Base-by-base conservation (phyloP, 2,329 filamentous ascomycete genomes). In the Fusarium dimerum region DNA sequence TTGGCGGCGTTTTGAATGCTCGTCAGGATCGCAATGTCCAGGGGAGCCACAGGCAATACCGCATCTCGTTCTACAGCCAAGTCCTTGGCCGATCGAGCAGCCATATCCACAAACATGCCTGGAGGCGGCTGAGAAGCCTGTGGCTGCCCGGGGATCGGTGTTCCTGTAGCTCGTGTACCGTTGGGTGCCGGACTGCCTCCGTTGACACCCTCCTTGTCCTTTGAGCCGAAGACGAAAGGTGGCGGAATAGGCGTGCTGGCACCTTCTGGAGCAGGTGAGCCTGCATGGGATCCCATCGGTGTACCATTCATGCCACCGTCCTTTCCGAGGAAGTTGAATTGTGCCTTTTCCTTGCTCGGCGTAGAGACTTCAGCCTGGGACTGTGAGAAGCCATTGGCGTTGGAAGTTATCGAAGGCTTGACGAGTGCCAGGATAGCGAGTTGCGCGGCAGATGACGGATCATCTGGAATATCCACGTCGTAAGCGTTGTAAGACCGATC, bases 401-500 rank as follows among this genome's bases (percentile, higher is more conserved):
- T 68, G 15, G 78, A 66, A 18, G 73, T 73, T 38, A 86, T 73
- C 0, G 83, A 84, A 1, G 84, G 84, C 63, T 85, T 83, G 55
- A 85, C 81, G 32, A 80, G 73, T 0, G 79, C 78, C 26, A 87
- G 69, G 38, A 87, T 81, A 18, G 78, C 87, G 9, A 90, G 77
- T 72, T 99, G 94, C 5, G 94, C 93, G 9, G 86, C 80, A 0
- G 94, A 96, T 2, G 86, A 77, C 1, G 94, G 94, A 67, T 99
- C 94, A 68, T 97, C 96, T 1, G 92, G 90, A 12, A 82, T 71
- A 32, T 93, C 88, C 29, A 88, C 86, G 56, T 97, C 94, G 71
- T 99, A 99, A 12, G 95, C 85, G 68, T 99, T 96, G 64, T 92
- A 92, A 0, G 93, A 97, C 38, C 90, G 87, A 50, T 90, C 87